Evolutionary conservation across 768 basidiomycete species (phyloP).

Genomic region (Serendipita sp.): DNA sequence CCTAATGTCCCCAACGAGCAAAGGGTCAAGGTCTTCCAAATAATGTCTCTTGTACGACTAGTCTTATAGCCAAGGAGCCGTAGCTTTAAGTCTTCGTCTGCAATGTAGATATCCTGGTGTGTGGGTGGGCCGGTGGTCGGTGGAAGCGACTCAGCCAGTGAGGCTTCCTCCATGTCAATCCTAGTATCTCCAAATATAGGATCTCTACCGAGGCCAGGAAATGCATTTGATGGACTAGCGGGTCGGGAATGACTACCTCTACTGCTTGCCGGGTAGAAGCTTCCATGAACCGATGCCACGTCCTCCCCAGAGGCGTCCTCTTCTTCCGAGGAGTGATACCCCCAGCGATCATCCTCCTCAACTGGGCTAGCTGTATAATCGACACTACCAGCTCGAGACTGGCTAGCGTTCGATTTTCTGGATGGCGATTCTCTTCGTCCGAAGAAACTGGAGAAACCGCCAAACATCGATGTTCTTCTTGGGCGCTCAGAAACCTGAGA

Average conservation of each 20-base stretch:
- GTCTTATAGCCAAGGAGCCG: conserved; percentile 77
- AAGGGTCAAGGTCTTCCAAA: conserved; percentile 59
- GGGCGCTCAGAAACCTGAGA: conserved; percentile 34
- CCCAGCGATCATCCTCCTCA: conserved; percentile 65
- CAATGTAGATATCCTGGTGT: conserved; percentile 67
- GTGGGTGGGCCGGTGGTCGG: conserved; percentile 71
- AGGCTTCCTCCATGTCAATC: conserved; percentile 56
- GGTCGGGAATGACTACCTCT: conserved; percentile 34
- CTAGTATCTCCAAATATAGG: conserved; percentile 70
- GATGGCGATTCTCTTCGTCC: conserved; percentile 1
- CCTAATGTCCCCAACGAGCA: conserved; percentile 54
- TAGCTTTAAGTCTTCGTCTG: conserved; percentile 79
- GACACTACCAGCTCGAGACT: conserved; percentile 34
- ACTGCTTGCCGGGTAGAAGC: conserved; percentile 26
- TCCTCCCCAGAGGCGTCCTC: conserved; percentile 35
- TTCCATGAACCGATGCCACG: conserved; percentile 19
- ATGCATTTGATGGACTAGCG: conserved; percentile 35
- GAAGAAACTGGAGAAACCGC: conserved; percentile 6
- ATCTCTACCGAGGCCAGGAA: conserved; percentile 58
- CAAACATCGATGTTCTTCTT: conserved; percentile 18
- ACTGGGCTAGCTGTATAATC: conserved; percentile 40
- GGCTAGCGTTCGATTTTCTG: not conserved
- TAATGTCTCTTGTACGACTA: conserved; percentile 37
- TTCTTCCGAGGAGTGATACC: conserved; percentile 76
- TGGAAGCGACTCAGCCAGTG: conserved; percentile 27